Evolutionary conservation across 2,329 filamentous ascomycete species (phyloP).

Genomic region (Pseudogymnoascus sp.): DNA sequence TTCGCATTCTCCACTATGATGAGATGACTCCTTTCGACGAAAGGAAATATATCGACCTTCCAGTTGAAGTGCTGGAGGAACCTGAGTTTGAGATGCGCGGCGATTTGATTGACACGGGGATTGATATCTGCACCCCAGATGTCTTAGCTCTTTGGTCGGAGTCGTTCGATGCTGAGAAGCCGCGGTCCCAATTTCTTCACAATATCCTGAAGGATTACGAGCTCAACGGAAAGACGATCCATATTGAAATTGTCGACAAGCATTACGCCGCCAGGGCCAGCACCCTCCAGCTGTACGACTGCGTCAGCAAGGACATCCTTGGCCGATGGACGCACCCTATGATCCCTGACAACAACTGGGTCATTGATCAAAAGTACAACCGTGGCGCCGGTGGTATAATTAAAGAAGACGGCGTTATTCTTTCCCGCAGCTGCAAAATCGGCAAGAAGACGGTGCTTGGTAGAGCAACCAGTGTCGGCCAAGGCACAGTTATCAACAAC

Average conservation of each 20-base stretch:
- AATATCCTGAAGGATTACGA: constrained; percentile 96
- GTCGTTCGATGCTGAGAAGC: constrained; percentile 92
- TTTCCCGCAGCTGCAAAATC: constrained; percentile 65
- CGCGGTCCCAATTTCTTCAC: constrained; percentile 79
- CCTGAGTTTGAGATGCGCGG: constrained; percentile 65
- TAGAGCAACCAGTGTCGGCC: constrained; percentile 65
- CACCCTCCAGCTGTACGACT: constrained; percentile 83
- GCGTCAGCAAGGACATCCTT: constrained; percentile 79
- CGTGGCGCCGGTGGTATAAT: constrained; percentile 63
- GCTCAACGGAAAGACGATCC: constrained; percentile 92
- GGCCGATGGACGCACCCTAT: constrained; percentile 82
- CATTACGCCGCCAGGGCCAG: constrained; percentile 81
- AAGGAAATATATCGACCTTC: constrained; percentile 61
- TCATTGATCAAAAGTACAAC: constrained; percentile 69
- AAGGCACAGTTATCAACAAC: constrained; percentile 60
- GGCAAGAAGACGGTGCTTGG: constrained; percentile 68
- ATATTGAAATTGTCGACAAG: constrained; percentile 74
- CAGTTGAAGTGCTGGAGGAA: constrained; percentile 68
- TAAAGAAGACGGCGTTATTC: constrained; percentile 67
- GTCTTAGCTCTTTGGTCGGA: constrained; percentile 93
- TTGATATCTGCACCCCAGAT: constrained; percentile 96
- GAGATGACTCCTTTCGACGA: constrained; percentile 67
- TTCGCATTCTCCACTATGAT: constrained; percentile 87
- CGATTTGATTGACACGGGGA: constrained; percentile 86
- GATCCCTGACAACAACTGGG: constrained; percentile 79